A percentile compares a stretch with the other conserved stretches of the same genome.
phyloP scores from a whole-genome alignment of 352 stramenopile species.

The Phytophthora macrochlamydospora region DNA sequence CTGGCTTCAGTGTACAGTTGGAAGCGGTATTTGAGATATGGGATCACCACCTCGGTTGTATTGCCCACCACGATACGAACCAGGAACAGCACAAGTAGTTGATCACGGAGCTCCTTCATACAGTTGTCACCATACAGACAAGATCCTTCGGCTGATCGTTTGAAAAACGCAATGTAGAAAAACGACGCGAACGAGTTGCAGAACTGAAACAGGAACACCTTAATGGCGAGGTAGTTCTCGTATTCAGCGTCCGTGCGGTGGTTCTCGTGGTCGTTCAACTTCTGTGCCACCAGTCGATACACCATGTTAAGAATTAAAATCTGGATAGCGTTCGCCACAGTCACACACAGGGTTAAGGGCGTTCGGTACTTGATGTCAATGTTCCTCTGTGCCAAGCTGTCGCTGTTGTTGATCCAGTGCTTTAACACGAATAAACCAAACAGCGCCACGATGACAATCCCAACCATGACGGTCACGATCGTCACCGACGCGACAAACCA shows the following conservation, averaged over 20 bases:
- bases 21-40: conserved; percentile 71
- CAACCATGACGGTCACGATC: conserved; percentile 73
- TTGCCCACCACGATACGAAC: conserved; percentile 92
- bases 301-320: conserved; percentile 93
- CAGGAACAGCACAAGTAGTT: conserved; percentile 90
- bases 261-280: conserved; percentile 94
- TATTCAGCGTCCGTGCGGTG: conserved; percentile 89
- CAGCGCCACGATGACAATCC: conserved; percentile 65
- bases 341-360: conserved; percentile 42
- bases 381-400: conserved; percentile 33
- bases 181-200: conserved; percentile 96
- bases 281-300: conserved; percentile 89
- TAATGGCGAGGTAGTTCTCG: conserved; percentile 94
- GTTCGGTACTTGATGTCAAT: conserved; percentile 42
- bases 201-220: conserved; percentile 98
- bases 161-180: conserved; percentile 93
- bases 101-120: conserved; percentile 86
- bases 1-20: conserved; percentile 45
- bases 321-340: conserved; percentile 77
- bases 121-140: conserved; percentile 79
- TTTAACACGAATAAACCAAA: conserved; percentile 71
- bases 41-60: conserved; percentile 80
- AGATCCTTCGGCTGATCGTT: conserved; percentile 43
- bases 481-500: conserved; percentile 57
- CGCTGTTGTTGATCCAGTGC: conserved; percentile 53